Conservation (phyloP, 352 stramenopile species). For the Globisporangium ultimum region DNA sequence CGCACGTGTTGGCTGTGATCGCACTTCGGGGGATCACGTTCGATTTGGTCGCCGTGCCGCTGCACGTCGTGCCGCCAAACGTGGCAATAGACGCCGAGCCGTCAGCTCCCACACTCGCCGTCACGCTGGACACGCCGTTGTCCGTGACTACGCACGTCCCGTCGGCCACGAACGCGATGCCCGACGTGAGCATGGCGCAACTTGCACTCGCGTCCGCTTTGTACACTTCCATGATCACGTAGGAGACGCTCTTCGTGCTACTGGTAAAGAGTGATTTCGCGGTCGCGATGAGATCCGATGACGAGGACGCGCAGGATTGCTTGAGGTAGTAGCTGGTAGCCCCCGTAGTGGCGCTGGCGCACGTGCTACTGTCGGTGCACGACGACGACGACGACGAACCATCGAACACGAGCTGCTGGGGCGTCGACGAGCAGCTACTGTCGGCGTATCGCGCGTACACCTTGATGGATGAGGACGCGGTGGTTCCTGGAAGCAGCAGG, state of each 20-base stretch:
- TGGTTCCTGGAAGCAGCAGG: conserved; percentile 5
- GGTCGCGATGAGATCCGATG: neutral
- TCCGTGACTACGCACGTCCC: conserved; percentile 37
- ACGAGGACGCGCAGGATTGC: conserved; percentile 16
- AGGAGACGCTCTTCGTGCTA: conserved; percentile 14
- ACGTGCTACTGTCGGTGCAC: conserved; percentile 11
- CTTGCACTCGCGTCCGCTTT: conserved; percentile 8
- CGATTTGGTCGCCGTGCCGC: conserved; percentile 20
- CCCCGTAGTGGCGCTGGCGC: conserved; percentile 15
- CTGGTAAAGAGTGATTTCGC: conserved; percentile 9
- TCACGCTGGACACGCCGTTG: conserved; percentile 35
- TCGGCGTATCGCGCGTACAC: conserved; percentile 28
- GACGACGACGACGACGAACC: conserved; percentile 17
- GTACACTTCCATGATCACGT: conserved; percentile 37
- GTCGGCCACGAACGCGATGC: conserved; percentile 36
- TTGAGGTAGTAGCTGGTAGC: conserved; percentile 21
- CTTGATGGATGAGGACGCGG: conserved; percentile 8
- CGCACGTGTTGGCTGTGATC: conserved; percentile 24
- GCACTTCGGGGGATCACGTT: conserved; percentile 21
- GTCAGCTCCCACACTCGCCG: conserved; percentile 24
- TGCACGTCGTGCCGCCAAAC: conserved; percentile 30
- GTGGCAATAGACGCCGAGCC: conserved; percentile 30
- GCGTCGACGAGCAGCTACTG: conserved; percentile 22
- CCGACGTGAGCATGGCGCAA: conserved; percentile 29
- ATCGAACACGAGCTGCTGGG: conserved; percentile 26